Base-by-base conservation (phyloP, 495 filamentous ascomycete species). In the Amphirosellinia nigrospora region DNA sequence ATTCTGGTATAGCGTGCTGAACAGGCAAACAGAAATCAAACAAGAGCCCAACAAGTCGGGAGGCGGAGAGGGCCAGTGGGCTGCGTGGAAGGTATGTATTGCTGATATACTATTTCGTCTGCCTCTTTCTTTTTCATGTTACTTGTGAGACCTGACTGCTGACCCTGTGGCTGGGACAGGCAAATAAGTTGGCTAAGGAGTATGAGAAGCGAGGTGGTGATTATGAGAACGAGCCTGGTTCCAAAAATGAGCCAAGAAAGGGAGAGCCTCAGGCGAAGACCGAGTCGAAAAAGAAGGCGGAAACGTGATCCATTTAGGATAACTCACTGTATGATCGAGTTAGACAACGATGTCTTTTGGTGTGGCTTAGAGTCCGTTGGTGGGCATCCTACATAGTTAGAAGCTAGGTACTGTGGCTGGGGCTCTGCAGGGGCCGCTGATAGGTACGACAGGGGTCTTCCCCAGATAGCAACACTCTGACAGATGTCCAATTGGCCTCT, bases 31-130 rank as follows among this genome's bases (percentile, higher is more conserved):
- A 82, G 74, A 87, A 67, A 83, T 85, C 70, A 80, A 85, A 64
- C 83, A 85, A 72, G 80, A 85, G 66, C 78, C 82, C 10, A 87
- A 88, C 69, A 87, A 87, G 72, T 85, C 86, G 23, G 86, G 86
- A 1, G 76, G 80, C 52, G 86, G 86, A 38, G 80, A 87, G 65
- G 85, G 86, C 11, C 82, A 87, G 65, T 85, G 84, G 86, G 80
- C 83, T 21, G 86, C 86, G 11, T 88, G 86, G 86, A 88, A 88
- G 80, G 86, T 85, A 45, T 41, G 21, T 41, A 56, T 34, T 5
- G 16, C 5, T 23, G 4, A n/a, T 16, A 1, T 56, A 21, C 0
- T 46, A 48, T 21, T 21, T 0, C 21, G 34, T 60, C n/a, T 26
- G 8, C 34, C 50, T 19, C n/a, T 45, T 38, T 16, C 11, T 4